Conservation (phyloP, 2,329 filamentous ascomycete genomes). For the Penicillium sp. region DNA sequence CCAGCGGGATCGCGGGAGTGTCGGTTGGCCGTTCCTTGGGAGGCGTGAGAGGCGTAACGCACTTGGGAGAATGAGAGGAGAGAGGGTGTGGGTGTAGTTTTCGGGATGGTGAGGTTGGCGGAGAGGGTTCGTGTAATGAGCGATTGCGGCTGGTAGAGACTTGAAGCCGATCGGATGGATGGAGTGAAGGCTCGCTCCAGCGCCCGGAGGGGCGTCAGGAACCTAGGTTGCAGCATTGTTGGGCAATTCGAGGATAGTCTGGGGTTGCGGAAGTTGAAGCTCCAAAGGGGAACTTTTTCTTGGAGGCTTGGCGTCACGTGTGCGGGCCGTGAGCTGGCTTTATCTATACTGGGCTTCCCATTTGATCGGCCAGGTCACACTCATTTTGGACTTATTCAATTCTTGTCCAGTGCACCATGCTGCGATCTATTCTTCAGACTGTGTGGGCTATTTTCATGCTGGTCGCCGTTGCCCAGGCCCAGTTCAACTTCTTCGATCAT, state of each 20-base stretch:
- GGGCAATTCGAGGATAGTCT: constrained; percentile 12
- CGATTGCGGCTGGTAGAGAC: constrained; percentile 28
- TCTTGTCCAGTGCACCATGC: constrained; percentile 20
- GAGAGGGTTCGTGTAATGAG: constrained; percentile 31
- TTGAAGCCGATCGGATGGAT: constrained; percentile 29
- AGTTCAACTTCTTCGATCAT: constrained; percentile 98
- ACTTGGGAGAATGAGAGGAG: constrained; percentile 47
- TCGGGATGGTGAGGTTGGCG: constrained; percentile 26
- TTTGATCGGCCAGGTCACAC: background rate
- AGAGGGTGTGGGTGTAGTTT: constrained; percentile 20
- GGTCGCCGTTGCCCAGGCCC: constrained; percentile 62
- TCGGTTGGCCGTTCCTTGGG: constrained; percentile 66
- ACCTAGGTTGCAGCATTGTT: constrained; percentile 47
- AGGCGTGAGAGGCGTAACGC: constrained; percentile 64
- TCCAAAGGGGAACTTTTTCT: constrained; percentile 30
- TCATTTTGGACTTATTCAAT: background rate
- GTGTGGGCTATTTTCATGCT: constrained; percentile 58
- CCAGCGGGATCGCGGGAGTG: constrained; percentile 68
- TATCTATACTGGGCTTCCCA: constrained; percentile 11
- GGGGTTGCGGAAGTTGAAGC: constrained; percentile 18
- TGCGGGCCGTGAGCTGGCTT: constrained; percentile 31
- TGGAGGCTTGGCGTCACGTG: constrained; percentile 33
- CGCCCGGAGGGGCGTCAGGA: constrained; percentile 39
- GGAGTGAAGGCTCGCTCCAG: constrained; percentile 39
- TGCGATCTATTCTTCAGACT: constrained; percentile 25